Evolutionary conservation across 495 filamentous ascomycete species (phyloP), one percentile per base, ranked within the genome.

Genomic region (Tuber brumale): DNA sequence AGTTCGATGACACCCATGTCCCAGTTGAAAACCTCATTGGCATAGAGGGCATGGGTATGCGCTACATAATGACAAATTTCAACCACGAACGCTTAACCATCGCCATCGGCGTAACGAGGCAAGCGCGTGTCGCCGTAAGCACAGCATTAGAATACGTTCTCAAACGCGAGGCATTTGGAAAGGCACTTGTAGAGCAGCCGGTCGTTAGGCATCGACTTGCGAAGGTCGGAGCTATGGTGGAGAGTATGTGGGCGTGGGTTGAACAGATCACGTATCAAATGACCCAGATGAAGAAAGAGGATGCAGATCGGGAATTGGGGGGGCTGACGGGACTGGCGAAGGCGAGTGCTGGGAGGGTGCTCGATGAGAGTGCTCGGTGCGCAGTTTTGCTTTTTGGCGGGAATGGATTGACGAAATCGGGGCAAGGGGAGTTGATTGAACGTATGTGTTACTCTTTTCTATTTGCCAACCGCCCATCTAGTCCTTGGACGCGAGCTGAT

Each of bases 21-120:
- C 91, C 91, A 6, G 87, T 89, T 2, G 85, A 85, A 51, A 93
- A 94, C 82, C 84, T 94, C 7, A 87, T 94, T 74, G 91, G 91
- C n/a, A 75, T 84, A 43, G 92, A 94, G 80, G 90, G 90, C 69
- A 85, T 86, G 74, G 92, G 92, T 21, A 92, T 94, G 90, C 86
- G 85, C 51, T 90, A 92, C 79, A 89, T 93, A 77, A 93, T 94
- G 91, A 91, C 89, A 66, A 93, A 94, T 84, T 93, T 94, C 88
- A 93, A 93, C 85, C 91, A 94, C 79, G 92, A 94, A 84, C 88
- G 92, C 0, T 84, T 94, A 2, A 85, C 86, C 39, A 91, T 93
- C 72, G 85, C 89, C 10, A 88, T 93, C 41, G 88, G 88, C 1
- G 86, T 86, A 6, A 91, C 89, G 12, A 86, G 92, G 2, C 84